Evolutionary conservation across 352 stramenopile genomes (phyloP).

Genomic region (Globisporangium splendens): DNA sequence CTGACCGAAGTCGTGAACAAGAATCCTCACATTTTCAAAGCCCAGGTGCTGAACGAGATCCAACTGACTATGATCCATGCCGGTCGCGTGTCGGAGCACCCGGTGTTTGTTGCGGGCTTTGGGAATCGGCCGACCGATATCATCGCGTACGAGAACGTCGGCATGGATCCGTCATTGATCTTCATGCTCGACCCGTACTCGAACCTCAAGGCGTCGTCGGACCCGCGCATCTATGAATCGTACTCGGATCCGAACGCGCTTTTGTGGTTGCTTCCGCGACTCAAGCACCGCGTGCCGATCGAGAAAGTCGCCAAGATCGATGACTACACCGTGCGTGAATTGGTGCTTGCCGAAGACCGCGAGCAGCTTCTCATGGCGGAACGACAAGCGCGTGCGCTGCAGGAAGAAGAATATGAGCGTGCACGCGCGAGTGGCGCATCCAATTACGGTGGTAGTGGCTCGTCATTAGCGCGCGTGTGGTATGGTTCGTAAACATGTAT

Average conservation of each 20-base stretch:
- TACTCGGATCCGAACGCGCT: constrained; percentile 80
- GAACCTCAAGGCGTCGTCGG: constrained; percentile 55
- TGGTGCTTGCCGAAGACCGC: constrained; percentile 73
- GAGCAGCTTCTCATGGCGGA: constrained; percentile 72
- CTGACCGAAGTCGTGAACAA: constrained; percentile 87
- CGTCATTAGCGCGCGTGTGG: constrained; percentile 10
- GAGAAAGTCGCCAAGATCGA: constrained; percentile 77
- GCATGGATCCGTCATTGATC: constrained; percentile 64
- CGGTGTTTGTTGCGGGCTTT: constrained; percentile 84
- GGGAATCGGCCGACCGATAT: constrained; percentile 81
- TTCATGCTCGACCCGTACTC: constrained; percentile 85
- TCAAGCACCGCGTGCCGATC: constrained; percentile 81
- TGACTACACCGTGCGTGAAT: constrained; percentile 76
- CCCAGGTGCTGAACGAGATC: constrained; percentile 77
- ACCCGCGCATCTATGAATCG: constrained; percentile 70
- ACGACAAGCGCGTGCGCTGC: constrained; percentile 48
- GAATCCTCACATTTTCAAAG: constrained; percentile 82
- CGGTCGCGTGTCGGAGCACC: constrained; percentile 62
- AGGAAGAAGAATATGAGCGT: constrained; percentile 60
- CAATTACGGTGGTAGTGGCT: constrained; percentile 21
- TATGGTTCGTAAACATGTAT: constrained; percentile 6
- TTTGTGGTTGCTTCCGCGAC: constrained; percentile 71
- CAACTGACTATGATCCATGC: constrained; percentile 79
- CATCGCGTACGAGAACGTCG: constrained; percentile 74
- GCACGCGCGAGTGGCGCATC: constrained; percentile 24